Conservation (phyloP, 2,329 filamentous ascomycete genomes). For the Xylariaceae sp. region DNA sequence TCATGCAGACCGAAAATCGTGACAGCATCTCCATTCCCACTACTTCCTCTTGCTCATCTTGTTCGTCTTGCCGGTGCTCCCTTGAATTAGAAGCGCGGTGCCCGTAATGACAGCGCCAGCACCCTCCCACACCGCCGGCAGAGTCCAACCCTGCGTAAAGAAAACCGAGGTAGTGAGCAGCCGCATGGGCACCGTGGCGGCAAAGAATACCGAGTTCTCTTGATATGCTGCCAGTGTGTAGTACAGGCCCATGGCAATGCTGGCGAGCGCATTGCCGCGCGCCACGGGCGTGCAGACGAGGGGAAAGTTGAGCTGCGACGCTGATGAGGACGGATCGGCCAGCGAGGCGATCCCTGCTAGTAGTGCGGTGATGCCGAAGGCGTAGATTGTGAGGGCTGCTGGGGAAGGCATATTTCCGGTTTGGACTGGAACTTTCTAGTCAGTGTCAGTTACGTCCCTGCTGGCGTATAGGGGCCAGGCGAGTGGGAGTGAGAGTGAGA, state of each 20-base stretch:
- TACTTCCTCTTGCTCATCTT: neutral
- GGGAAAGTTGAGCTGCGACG: conserved; percentile 10
- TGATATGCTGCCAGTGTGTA: conserved; percentile 33
- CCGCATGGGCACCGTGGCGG: conserved; percentile 33
- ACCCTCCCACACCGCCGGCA: conserved; percentile 31
- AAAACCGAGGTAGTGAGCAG: conserved; percentile 30
- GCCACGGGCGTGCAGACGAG: conserved; percentile 18
- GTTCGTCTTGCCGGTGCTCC: neutral
- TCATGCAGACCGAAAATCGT: too few species aligned
- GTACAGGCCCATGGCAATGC: conserved; percentile 34
- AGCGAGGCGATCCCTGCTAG: conserved; percentile 21
- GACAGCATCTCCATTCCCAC: neutral
- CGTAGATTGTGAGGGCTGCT: conserved; percentile 23
- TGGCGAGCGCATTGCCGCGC: conserved; percentile 27
- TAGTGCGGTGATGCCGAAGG: conserved; percentile 26
- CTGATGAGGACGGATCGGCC: conserved; percentile 16
- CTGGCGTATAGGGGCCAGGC: too few species aligned
- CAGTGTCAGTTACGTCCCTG: too few species aligned
- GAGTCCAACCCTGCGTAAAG: conserved; percentile 28
- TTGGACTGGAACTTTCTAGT: too few species aligned
- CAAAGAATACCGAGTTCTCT: conserved; percentile 32
- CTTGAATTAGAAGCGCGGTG: conserved; percentile 5
- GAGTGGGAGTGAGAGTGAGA: too few species aligned
- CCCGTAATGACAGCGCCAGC: conserved; percentile 24
- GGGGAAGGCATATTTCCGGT: conserved; percentile 8